phyloP scores from a whole-genome alignment of 345 rosid species.

The Toxicodendron radicans region DNA sequence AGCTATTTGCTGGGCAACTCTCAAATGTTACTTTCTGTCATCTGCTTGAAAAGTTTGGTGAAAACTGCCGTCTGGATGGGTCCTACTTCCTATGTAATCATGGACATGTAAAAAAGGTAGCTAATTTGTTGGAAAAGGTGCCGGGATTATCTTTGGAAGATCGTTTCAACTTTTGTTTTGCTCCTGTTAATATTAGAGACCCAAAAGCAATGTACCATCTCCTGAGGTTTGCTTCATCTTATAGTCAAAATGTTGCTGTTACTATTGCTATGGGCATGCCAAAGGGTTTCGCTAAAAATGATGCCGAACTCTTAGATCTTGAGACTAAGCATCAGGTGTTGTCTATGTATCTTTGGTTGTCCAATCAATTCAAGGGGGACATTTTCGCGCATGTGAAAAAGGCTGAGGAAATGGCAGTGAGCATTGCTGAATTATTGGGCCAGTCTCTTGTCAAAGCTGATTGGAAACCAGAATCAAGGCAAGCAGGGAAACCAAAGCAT shows the following conservation, averaged over 20 bases:
- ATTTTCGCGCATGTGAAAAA: slow-evolving; percentile 72
- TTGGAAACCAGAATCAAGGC: slow-evolving; percentile 82
- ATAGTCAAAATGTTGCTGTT: slow-evolving; percentile 66
- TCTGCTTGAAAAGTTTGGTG: slow-evolving; percentile 74
- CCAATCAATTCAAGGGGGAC: slow-evolving; percentile 73
- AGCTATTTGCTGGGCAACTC: slow-evolving; percentile 76
- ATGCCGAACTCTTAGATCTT: slow-evolving; percentile 75
- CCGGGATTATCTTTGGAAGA: slow-evolving; percentile 73
- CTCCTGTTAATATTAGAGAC: slow-evolving; percentile 88
- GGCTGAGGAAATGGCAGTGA: slow-evolving; percentile 79
- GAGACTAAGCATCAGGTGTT: slow-evolving; percentile 85
- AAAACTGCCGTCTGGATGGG: slow-evolving; percentile 81
- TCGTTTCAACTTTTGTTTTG: slow-evolving; percentile 92
- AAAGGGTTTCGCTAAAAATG: slow-evolving; percentile 77
- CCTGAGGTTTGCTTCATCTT: slow-evolving; percentile 66
- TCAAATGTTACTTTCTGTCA: slow-evolving; percentile 50
- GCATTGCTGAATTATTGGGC: slow-evolving; percentile 78
- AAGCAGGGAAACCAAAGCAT: slow-evolving; percentile 38
- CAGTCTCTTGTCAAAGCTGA: slow-evolving; percentile 65
- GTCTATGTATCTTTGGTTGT: slow-evolving; percentile 92
- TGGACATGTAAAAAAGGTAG: slow-evolving; percentile 86
- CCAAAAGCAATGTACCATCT: slow-evolving; percentile 93
- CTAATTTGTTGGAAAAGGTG: slow-evolving; percentile 91
- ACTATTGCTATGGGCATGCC: slow-evolving; percentile 92
- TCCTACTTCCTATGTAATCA: slow-evolving; percentile 83